A percentile compares a stretch with the other conserved stretches of the same genome.
Evolutionary conservation across 1,139 yeast genomes (phyloP).

Genomic region (Scheffersomyces insectosa): DNA sequence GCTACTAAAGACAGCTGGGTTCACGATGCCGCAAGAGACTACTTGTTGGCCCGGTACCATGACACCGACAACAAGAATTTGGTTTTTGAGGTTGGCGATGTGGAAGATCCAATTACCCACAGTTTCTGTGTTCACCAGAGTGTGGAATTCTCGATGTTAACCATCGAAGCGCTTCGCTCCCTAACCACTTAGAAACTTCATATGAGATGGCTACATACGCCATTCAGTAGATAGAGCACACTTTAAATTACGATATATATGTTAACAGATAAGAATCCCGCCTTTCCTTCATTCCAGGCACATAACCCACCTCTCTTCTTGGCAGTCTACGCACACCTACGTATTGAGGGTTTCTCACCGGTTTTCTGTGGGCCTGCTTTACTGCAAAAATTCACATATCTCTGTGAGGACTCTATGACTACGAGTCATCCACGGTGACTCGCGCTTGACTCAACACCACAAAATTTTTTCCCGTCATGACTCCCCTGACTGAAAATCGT

Average conservation of each 20-base stretch:
- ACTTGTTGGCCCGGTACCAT: constrained; percentile 38
- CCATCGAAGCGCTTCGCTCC: constrained; percentile 20
- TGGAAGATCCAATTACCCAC: constrained; percentile 44
- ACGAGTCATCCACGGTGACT: constrained; percentile 5
- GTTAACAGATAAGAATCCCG: background rate
- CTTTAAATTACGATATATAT: background rate
- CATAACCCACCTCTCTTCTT: background rate
- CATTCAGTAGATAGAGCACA: too few species aligned
- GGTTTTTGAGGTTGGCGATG: constrained; percentile 28
- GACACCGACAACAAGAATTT: constrained; percentile 27
- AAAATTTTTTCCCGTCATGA: background rate
- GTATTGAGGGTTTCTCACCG: too few species aligned
- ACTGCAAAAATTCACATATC: background rate
- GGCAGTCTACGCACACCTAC: too few species aligned
- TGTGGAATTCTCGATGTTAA: constrained; percentile 49
- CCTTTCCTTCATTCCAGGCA: background rate
- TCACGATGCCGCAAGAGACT: constrained; percentile 44
- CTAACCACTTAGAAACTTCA: constrained; percentile 2
- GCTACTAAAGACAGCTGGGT: constrained; percentile 67
- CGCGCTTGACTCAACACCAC: background rate
- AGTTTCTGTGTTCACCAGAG: constrained; percentile 60
- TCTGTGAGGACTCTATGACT: constrained; percentile 4
- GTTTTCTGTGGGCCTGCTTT: too few species aligned
- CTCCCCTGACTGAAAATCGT: background rate
- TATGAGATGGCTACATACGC: background rate